These are phyloP conservation scores for Delitschia confertaspora DNA, from an alignment of 495 filamentous ascomycete species.

Conservation along the genomic window DNA sequence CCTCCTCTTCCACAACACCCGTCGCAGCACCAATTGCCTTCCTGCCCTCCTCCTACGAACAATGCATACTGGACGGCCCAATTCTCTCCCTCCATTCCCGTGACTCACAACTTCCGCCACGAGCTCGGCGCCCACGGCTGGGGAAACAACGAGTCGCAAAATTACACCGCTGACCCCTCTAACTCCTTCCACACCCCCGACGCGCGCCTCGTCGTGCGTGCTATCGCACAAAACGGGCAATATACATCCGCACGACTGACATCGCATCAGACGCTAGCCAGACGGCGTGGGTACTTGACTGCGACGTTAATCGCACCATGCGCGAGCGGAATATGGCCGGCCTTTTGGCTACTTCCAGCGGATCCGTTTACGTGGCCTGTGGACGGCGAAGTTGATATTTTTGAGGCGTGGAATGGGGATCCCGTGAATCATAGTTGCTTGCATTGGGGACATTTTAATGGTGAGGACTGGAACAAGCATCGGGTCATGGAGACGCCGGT, in stretches of 20 bases:
- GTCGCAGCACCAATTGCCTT: no score
- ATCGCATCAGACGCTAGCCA: constrained; percentile 33
- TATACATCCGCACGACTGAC: constrained; percentile 39
- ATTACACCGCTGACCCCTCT: constrained; percentile 32
- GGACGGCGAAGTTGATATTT: constrained; percentile 31
- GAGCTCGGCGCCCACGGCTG: constrained; percentile 40
- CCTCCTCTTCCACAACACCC: no score
- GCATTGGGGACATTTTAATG: constrained; percentile 41
- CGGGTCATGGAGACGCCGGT: constrained; percentile 34
- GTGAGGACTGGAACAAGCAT: constrained; percentile 39
- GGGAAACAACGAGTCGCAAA: constrained; percentile 42
- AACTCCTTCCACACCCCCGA: constrained; percentile 39
- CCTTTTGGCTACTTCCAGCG: constrained; percentile 40
- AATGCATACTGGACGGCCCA: constrained; percentile 35
- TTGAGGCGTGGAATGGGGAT: constrained; percentile 32
- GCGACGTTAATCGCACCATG: constrained; percentile 34
- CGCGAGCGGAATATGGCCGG: constrained; percentile 40
- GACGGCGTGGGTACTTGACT: constrained; percentile 35
- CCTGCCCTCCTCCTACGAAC: neutral
- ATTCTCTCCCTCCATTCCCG: constrained; percentile 31
- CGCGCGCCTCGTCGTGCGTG: constrained; percentile 37
- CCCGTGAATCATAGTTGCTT: constrained; percentile 38
- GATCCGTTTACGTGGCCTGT: constrained; percentile 35
- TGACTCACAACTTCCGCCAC: constrained; percentile 35
- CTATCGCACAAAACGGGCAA: constrained; percentile 31